Evolutionary conservation across 495 filamentous ascomycete species (phyloP).

Genomic region (Xylaria acuta): DNA sequence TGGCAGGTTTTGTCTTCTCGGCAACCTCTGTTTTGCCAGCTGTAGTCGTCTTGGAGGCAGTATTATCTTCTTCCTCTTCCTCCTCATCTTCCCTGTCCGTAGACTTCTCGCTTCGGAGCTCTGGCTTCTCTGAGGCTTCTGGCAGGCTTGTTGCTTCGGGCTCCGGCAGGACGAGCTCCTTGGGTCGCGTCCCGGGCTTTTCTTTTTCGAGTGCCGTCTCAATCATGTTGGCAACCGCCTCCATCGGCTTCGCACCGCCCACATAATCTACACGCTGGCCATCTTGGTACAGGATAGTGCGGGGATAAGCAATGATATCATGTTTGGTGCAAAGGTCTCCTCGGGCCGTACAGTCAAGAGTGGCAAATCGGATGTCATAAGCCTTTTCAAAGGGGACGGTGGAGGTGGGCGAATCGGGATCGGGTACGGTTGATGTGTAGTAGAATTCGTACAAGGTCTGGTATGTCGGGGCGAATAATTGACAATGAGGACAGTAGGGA

Average conservation of each 20-base stretch:
- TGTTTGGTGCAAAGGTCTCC: conserved; percentile 74
- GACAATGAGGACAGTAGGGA: conserved; percentile 79
- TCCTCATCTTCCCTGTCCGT: conserved; percentile 24
- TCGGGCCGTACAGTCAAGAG: conserved; percentile 82
- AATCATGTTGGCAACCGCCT: conserved; percentile 67
- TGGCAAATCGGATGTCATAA: conserved; percentile 90
- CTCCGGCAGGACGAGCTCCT: conserved; percentile 49
- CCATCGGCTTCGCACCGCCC: conserved; percentile 66
- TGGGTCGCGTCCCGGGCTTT: conserved; percentile 77
- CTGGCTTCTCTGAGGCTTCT: conserved; percentile 23
- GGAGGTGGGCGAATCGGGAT: conserved; percentile 34
- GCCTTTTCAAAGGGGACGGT: conserved; percentile 62
- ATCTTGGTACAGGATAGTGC: conserved; percentile 81
- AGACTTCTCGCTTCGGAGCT: conserved; percentile 32
- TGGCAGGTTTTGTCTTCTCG: conserved; percentile 44
- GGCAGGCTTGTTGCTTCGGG: conserved; percentile 42
- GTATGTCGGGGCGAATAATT: conserved; percentile 79
- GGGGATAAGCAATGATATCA: conserved; percentile 71
- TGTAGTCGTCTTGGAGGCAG: conserved; percentile 33
- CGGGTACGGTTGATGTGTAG: conserved; percentile 77
- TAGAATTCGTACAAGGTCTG: conserved; percentile 97
- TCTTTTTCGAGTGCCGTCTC: conserved; percentile 80
- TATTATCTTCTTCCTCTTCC: conserved; percentile 15
- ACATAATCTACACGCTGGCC: conserved; percentile 69
- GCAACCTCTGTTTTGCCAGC: conserved; percentile 38